These are phyloP conservation scores for Blastobotrys americana DNA, from an alignment of 805 yeast species.

Conservation along the genomic window DNA sequence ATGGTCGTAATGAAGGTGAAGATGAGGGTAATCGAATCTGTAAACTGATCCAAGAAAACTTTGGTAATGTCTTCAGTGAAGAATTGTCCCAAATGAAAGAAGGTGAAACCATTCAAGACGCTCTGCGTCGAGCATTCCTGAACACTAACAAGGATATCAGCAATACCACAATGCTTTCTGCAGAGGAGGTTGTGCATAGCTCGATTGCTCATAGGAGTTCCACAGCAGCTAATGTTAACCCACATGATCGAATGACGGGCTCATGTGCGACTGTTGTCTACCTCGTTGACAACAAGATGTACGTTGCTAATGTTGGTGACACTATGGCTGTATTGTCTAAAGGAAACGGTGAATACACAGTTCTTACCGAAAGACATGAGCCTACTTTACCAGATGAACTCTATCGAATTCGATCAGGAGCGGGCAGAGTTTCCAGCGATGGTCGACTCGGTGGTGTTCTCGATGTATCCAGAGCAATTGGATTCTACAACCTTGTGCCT, in stretches of 20 bases:
- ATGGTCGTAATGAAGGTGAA: constrained; percentile 55
- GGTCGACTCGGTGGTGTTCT: constrained; percentile 80
- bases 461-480: constrained; percentile 84
- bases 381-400: constrained; percentile 68
- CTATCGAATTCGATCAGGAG: constrained; percentile 74
- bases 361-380: constrained; percentile 70
- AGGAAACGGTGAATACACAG: constrained; percentile 71
- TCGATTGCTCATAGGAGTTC: constrained; percentile 47
- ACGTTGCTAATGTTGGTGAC: constrained; percentile 88
- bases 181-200: constrained; percentile 27
- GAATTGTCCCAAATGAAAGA: constrained; percentile 48
- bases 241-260: constrained; percentile 70
- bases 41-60: constrained; percentile 61
- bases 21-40: constrained; percentile 42
- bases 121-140: constrained; percentile 75
- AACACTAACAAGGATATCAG: constrained; percentile 77
- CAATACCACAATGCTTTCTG: constrained; percentile 30
- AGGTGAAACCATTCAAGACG: constrained; percentile 55
- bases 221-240: constrained; percentile 47
- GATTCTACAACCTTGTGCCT: constrained; percentile 78
- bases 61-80: constrained; percentile 58
- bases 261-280: constrained; percentile 79
- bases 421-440: constrained; percentile 81
- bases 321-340: constrained; percentile 73
- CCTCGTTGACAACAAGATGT: constrained; percentile 60